Conservation (phyloP, 2,329 filamentous ascomycete species). For the Sclerotinia nivalis region DNA sequence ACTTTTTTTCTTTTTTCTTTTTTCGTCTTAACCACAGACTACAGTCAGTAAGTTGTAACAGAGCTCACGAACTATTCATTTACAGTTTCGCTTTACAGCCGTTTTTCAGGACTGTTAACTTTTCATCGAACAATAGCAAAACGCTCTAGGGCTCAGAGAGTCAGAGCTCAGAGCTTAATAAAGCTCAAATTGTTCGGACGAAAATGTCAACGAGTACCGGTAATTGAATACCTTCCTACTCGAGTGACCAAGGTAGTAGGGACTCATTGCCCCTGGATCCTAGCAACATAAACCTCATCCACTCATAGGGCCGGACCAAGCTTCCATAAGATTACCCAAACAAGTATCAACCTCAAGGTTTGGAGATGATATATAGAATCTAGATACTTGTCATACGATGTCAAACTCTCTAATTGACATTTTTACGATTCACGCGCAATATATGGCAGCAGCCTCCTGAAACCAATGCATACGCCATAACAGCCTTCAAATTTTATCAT, state of each 20-base stretch:
- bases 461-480: not conserved
- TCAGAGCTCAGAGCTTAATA: not conserved
- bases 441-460: not conserved
- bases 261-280: not conserved
- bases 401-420: not conserved
- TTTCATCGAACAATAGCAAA: not conserved
- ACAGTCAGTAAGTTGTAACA: no score
- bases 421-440: not conserved
- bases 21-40: not conserved
- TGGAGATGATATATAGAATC: not conserved
- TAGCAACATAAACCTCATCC: constrained; percentile 1
- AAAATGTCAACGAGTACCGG: not conserved
- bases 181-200: not conserved
- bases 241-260: not conserved
- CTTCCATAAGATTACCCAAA: constrained; percentile 1
- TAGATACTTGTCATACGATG: not conserved
- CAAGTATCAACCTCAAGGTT: not conserved
- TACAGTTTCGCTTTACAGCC: not conserved
- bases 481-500: not conserved
- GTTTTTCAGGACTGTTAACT: not conserved
- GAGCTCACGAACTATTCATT: not conserved
- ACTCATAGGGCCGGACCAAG: constrained; percentile 11
- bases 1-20: not conserved
- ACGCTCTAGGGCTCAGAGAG: not conserved
- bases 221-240: not conserved